These are phyloP conservation scores for Parastagonospora avenae DNA, from an alignment of 2,329 filamentous ascomycete genomes.

Conservation along the genomic window DNA sequence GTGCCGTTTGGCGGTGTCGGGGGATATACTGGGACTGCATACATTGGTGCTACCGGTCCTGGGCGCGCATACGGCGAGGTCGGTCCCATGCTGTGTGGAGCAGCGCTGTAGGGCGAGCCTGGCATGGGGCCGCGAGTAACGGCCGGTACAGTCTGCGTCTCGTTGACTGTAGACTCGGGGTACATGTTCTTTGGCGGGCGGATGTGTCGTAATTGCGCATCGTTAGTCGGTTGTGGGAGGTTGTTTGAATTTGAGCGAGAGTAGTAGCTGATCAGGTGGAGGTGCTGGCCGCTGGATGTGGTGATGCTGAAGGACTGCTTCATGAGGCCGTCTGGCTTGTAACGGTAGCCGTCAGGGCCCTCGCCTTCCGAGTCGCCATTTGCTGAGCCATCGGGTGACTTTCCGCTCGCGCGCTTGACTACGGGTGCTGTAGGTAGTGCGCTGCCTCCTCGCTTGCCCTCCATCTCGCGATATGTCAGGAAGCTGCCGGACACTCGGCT, in stretches of 20 bases:
- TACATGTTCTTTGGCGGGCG: constrained; percentile 93
- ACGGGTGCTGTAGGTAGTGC: constrained; percentile 58
- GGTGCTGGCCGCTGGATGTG: constrained; percentile 84
- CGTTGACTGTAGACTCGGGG: constrained; percentile 91
- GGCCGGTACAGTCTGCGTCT: constrained; percentile 78
- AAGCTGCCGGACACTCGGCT: constrained; percentile 98
- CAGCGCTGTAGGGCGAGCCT: constrained; percentile 60
- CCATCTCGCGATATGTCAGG: constrained; percentile 97
- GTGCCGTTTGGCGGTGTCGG: constrained; percentile 49
- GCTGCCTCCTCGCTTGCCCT: constrained; percentile 88
- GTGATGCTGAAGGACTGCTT: constrained; percentile 99
- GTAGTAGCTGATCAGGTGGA: constrained; percentile 98
- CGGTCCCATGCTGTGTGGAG: constrained; percentile 61
- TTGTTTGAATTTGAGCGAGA: constrained; percentile 77
- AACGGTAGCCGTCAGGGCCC: constrained; percentile 51
- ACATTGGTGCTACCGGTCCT: constrained; percentile 48
- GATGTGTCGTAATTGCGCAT: constrained; percentile 80
- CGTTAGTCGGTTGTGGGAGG: constrained; percentile 79
- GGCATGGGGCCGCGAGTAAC: constrained; percentile 76
- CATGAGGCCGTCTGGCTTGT: constrained; percentile 92
- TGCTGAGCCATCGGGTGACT: constrained; percentile 81
- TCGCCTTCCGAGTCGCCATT: constrained; percentile 83
- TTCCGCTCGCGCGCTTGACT: constrained; percentile 57
- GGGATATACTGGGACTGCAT: constrained; percentile 47
- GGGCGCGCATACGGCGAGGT: constrained; percentile 53